Percentiles rank a stretch among this genome's conserved stretches.
These are phyloP conservation scores for Vinca major DNA, from an alignment of 305 asterid species.

Conservation along the genomic window DNA sequence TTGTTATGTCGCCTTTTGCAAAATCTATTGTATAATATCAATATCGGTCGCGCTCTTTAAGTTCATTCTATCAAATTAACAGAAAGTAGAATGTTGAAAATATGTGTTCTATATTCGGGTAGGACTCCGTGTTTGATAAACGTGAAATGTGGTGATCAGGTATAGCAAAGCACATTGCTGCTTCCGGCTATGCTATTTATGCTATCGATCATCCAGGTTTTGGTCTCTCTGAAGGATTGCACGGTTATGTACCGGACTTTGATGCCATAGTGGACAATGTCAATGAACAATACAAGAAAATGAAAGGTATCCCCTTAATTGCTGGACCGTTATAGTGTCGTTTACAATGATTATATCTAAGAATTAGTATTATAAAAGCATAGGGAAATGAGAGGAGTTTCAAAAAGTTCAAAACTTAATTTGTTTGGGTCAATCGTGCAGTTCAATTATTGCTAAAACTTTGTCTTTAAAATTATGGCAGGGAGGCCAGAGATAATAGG, in stretches of 20 bases:
- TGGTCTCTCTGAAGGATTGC: slow-evolving; percentile 90
- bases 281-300: slow-evolving; percentile 52
- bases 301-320: slow-evolving; percentile 42
- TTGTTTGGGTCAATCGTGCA: background rate
- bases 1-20: slow-evolving; percentile 16
- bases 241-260: slow-evolving; percentile 73
- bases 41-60: background rate
- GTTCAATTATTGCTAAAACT: slow-evolving; percentile 1
- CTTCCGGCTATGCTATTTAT: slow-evolving; percentile 76
- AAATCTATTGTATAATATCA: background rate
- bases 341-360: background rate
- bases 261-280: slow-evolving; percentile 75
- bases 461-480: slow-evolving; percentile 22
- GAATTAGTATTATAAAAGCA: background rate
- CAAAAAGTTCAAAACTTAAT: background rate
- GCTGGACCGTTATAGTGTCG: background rate
- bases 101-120: background rate
- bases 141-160: slow-evolving; percentile 37
- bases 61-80: background rate
- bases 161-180: slow-evolving; percentile 78
- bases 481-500: slow-evolving; percentile 81
- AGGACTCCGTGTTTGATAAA: slow-evolving; percentile 2
- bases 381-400: background rate
- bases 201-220: slow-evolving; percentile 96
- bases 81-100: background rate